Conservation (phyloP, 2,329 filamentous ascomycete genomes). For the Aureobasidium sp. region DNA sequence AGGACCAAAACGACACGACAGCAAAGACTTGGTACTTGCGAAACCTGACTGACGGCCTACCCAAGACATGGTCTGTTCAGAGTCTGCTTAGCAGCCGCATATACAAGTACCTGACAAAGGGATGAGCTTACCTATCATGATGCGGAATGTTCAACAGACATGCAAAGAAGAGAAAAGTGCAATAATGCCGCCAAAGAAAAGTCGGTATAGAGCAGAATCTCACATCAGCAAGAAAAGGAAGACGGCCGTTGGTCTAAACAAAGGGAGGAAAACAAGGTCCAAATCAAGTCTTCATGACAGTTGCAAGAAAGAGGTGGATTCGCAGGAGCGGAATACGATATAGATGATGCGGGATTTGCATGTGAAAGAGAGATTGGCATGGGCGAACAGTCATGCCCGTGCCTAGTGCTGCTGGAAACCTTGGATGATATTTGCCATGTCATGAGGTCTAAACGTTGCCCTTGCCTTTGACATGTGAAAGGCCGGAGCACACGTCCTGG, state of each 20-base stretch:
- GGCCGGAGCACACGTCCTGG: neutral
- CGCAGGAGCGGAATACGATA: neutral
- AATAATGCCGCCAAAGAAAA: neutral
- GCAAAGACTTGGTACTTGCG: slow-evolving; percentile 87
- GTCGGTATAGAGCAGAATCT: neutral
- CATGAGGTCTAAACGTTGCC: slow-evolving; percentile 7
- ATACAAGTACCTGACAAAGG: neutral
- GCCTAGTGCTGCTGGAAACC: neutral
- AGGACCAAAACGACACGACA: slow-evolving; percentile 85
- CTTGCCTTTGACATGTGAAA: slow-evolving; percentile 9
- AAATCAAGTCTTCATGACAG: slow-evolving; percentile 6
- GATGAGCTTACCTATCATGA: slow-evolving; percentile 10
- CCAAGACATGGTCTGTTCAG: slow-evolving; percentile 73
- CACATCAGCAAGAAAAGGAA: neutral
- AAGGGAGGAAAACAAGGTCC: neutral
- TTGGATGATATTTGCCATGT: neutral
- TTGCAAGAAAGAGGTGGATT: neutral
- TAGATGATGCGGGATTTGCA: neutral
- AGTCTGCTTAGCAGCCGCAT: neutral
- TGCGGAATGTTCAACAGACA: neutral
- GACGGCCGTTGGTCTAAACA: neutral
- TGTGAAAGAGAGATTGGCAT: slow-evolving; percentile 4
- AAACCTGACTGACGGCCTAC: slow-evolving; percentile 83
- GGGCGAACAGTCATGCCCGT: neutral
- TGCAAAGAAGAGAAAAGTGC: neutral